Evolutionary conservation across 441 rosid genomes (phyloP).

Genomic region (Isatis lusitanica): DNA sequence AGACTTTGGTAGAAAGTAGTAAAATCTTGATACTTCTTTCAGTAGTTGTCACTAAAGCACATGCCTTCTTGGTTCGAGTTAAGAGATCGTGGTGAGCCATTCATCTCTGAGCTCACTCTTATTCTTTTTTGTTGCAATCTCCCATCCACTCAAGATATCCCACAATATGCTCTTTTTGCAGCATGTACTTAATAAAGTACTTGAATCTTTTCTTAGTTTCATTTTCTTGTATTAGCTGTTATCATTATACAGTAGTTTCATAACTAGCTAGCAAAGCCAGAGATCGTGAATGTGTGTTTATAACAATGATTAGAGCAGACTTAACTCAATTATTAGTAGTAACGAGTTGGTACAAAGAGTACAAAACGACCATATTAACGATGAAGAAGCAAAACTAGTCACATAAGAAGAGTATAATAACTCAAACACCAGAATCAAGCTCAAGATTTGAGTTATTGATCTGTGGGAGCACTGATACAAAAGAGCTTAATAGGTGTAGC

Average conservation of each 20-base stretch:
- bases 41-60: neutral
- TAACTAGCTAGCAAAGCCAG: neutral
- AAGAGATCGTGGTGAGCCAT: slow-evolving; percentile 1
- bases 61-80: neutral
- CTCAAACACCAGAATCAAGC: slow-evolving; percentile 29
- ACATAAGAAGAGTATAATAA: slow-evolving; percentile 11
- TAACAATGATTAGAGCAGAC: neutral
- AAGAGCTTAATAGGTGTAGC: slow-evolving; percentile 55
- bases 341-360: neutral
- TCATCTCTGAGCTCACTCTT: neutral
- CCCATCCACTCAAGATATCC: too few species aligned
- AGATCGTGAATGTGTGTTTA: neutral
- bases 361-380: slow-evolving; percentile 23
- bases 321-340: neutral
- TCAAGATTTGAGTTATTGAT: slow-evolving; percentile 24
- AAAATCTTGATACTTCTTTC: neutral
- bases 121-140: neutral
- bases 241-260: neutral
- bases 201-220: neutral
- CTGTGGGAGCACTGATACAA: slow-evolving; percentile 7
- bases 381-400: slow-evolving; percentile 25
- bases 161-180: too few species aligned
- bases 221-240: neutral
- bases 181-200: neutral
- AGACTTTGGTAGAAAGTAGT: neutral